Conservation (phyloP, 805 yeast genomes). For the Metschnikowia matae region DNA sequence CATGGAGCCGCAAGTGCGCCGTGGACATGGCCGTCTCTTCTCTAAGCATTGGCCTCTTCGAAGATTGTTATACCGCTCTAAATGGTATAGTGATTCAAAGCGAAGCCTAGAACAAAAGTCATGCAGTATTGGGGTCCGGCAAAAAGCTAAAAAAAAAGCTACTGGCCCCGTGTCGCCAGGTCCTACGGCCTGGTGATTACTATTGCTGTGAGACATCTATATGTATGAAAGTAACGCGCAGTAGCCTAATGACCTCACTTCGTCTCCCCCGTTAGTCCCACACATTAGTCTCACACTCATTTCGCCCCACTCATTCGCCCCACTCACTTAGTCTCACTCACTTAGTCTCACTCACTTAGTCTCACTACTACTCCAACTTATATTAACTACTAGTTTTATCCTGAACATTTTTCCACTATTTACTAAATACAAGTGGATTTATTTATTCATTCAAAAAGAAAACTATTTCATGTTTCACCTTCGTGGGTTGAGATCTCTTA, state of each 20-base stretch:
- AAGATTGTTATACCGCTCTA: constrained; percentile 27
- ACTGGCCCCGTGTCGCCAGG: neutral
- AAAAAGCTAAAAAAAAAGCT: neutral
- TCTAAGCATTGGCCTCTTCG: constrained; percentile 26
- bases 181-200: constrained; percentile 15
- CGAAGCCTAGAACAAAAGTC: constrained; percentile 27
- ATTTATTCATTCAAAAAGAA: too few species aligned
- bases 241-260: neutral
- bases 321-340: too few species aligned
- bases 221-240: constrained; percentile 3
- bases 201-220: constrained; percentile 31
- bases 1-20: constrained; percentile 1
- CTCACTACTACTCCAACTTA: too few species aligned
- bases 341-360: too few species aligned
- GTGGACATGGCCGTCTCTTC: neutral
- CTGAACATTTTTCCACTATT: too few species aligned
- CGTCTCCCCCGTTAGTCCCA: too few species aligned
- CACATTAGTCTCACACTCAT: neutral
- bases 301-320: too few species aligned
- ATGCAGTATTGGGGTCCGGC: neutral
- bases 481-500: neutral
- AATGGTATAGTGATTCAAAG: constrained; percentile 33
- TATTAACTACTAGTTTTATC: too few species aligned
- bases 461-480: neutral
- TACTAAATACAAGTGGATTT: too few species aligned